phyloP scores from a whole-genome alignment of 768 basidiomycete genomes.

The Antrodiella citrinella region DNA sequence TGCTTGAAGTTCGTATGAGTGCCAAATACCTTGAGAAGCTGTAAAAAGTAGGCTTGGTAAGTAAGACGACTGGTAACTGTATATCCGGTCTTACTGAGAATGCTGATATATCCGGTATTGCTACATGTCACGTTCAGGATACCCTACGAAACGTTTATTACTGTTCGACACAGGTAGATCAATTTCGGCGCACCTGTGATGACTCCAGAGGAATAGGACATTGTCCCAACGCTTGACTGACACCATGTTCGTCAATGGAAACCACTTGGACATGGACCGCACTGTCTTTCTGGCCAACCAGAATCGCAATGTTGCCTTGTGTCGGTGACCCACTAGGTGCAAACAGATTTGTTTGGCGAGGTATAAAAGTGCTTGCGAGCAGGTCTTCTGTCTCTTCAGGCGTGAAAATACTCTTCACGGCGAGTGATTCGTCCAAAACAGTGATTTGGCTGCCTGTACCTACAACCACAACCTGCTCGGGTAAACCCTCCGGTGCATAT shows the following conservation, averaged over 20 bases:
- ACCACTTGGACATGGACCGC: constrained; percentile 4
- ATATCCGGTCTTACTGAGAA: constrained; percentile 25
- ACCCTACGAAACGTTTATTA: constrained; percentile 11
- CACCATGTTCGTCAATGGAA: constrained; percentile 7
- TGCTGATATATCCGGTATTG: constrained; percentile 20
- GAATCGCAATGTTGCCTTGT: constrained; percentile 10
- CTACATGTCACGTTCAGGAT: constrained; percentile 24
- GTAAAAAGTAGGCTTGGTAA: neutral
- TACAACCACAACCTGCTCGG: constrained; percentile 24
- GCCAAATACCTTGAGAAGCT: constrained; percentile 17
- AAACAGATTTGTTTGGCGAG: constrained; percentile 14
- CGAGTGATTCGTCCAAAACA: constrained; percentile 22
- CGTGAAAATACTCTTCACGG: constrained; percentile 15
- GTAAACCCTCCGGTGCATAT: constrained; percentile 23
- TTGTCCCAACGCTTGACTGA: constrained; percentile 5
- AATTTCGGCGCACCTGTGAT: constrained; percentile 6
- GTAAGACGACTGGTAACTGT: neutral
- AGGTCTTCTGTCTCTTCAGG: constrained; percentile 8
- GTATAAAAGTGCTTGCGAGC: constrained; percentile 17
- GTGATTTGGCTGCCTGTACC: constrained; percentile 26
- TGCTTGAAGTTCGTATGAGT: constrained; percentile 12
- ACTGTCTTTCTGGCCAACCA: constrained; percentile 5
- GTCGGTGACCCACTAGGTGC: constrained; percentile 3
- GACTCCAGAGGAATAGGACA: constrained; percentile 9
- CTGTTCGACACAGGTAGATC: neutral